A percentile compares a stretch with the other conserved stretches of the same genome.
Conservation (phyloP, 1,139 yeast species). For the Ogataea hybrid region DNA sequence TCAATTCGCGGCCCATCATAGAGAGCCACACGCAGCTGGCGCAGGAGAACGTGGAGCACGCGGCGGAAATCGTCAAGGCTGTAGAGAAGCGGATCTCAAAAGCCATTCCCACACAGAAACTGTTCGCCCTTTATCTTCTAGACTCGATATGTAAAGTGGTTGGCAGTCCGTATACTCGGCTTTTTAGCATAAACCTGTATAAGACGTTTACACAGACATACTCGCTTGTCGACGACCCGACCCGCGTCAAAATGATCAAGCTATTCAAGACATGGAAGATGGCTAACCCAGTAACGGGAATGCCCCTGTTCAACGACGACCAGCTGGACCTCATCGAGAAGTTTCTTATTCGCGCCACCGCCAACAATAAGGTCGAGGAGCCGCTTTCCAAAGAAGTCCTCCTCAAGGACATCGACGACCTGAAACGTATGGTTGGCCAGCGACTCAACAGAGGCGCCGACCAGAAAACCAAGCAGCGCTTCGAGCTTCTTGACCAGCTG, state of each 20-base stretch:
- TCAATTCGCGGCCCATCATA: constrained; percentile 88
- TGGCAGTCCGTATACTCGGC: constrained; percentile 81
- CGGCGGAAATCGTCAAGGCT: constrained; percentile 74
- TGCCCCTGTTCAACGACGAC: constrained; percentile 70
- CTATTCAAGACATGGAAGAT: constrained; percentile 87
- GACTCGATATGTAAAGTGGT: constrained; percentile 94
- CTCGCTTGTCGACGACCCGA: constrained; percentile 70
- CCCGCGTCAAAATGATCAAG: constrained; percentile 69
- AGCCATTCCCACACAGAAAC: constrained; percentile 77
- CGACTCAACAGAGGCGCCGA: constrained; percentile 28
- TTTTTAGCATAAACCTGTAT: constrained; percentile 67
- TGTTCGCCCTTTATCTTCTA: constrained; percentile 76
- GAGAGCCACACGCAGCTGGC: constrained; percentile 85
- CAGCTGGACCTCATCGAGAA: constrained; percentile 72
- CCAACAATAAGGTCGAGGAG: constrained; percentile 27
- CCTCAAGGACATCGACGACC: constrained; percentile 44
- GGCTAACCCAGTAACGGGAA: constrained; percentile 55
- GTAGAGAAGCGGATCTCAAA: constrained; percentile 64
- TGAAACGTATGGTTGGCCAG: constrained; percentile 34
- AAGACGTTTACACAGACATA: constrained; percentile 74
- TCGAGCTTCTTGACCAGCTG: constrained; percentile 46
- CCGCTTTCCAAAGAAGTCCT: constrained; percentile 34
- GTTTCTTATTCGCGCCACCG: constrained; percentile 62
- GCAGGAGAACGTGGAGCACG: constrained; percentile 73
- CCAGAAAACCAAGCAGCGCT: constrained; percentile 31